Evolutionary conservation across 805 yeast genomes (phyloP).

Genomic region (Spathaspora hagerdaliae): DNA sequence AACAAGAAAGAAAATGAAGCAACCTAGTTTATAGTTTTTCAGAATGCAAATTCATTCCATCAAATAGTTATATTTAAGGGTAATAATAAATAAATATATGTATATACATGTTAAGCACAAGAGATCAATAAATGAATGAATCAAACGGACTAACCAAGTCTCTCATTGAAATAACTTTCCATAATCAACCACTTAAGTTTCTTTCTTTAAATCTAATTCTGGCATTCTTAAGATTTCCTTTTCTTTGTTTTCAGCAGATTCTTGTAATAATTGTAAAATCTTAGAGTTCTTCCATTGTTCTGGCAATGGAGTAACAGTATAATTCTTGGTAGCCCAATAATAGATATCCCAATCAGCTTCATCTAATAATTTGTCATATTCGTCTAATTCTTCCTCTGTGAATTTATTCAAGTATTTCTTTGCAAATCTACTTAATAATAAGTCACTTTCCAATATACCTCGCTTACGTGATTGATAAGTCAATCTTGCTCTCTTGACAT

Average conservation of each 20-base stretch:
- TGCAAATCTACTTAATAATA: conserved; percentile 81
- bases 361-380: conserved; percentile 80
- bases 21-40: no score
- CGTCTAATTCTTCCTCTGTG: conserved; percentile 65
- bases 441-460: conserved; percentile 91
- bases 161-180: no score
- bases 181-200: neutral
- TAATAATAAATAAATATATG: no score
- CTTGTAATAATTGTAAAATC: conserved; percentile 63
- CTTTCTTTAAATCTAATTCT: conserved; percentile 17
- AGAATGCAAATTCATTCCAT: no score
- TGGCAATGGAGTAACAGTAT: conserved; percentile 78
- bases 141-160: no score
- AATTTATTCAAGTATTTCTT: conserved; percentile 61
- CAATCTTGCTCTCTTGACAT: conserved; percentile 79
- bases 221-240: conserved; percentile 87
- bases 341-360: conserved; percentile 99
- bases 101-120: neutral
- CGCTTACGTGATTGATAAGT: conserved; percentile 90
- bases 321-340: conserved; percentile 93
- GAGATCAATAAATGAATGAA: no score
- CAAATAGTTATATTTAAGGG: no score
- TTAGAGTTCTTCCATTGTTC: conserved; percentile 74
- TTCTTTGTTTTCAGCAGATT: conserved; percentile 67
- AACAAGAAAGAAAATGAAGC: no score